These are phyloP conservation scores for Tetrahymena borealis DNA, from an alignment of 73 alveolate species.

Conservation along the genomic window DNA sequence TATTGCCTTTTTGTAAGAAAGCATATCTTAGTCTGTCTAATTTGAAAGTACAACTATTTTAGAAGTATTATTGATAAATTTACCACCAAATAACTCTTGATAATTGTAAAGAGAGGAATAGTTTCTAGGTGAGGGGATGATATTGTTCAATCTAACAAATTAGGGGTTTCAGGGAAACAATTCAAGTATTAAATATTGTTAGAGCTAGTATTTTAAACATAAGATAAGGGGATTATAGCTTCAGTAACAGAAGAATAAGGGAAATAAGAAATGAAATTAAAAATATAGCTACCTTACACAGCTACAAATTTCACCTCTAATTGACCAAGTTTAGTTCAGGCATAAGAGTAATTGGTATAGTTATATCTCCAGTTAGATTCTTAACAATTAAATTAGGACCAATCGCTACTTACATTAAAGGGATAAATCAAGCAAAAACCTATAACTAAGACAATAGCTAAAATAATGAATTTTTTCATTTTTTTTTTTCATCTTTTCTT, in stretches of 20 bases:
- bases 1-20: neutral
- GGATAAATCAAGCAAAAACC: neutral
- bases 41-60: neutral
- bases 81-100: neutral
- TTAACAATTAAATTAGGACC: neutral
- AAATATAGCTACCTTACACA: neutral
- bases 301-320: neutral
- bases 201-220: neutral
- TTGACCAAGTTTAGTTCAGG: neutral
- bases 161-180: neutral
- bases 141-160: neutral
- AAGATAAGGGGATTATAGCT: neutral
- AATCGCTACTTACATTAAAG: neutral
- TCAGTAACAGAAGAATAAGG: neutral
- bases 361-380: neutral
- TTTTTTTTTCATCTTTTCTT: too few relatives aligned
- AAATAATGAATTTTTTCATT: neutral
- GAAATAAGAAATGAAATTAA: neutral
- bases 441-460: neutral
- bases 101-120: neutral
- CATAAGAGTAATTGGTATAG: neutral
- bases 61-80: neutral
- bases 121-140: neutral
- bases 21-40: neutral
- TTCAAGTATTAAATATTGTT: neutral